Evolutionary conservation across 129 eudicot genomes (phyloP).

Genomic region (Saposhnikovia divaricata): DNA sequence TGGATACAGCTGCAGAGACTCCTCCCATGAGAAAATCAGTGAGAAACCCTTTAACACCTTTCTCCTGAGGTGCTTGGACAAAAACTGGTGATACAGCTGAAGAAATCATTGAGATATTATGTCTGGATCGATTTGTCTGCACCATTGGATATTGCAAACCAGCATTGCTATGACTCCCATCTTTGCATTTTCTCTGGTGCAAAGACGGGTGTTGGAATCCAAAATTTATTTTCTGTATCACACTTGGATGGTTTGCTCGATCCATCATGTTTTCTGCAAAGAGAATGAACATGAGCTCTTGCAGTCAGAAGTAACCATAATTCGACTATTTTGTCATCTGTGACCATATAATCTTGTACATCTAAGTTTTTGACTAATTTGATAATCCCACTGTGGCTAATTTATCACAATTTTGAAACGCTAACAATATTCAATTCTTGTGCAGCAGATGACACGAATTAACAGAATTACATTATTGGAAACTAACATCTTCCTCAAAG

Average conservation of each 20-base stretch:
- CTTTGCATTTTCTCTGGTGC: not conserved
- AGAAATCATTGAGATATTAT: not conserved
- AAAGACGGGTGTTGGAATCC: constrained; percentile 1
- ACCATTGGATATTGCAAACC: not conserved
- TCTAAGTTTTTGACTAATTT: too few relatives aligned
- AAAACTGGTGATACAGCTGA: not conserved
- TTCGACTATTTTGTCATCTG: too few relatives aligned
- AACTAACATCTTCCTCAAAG: too few relatives aligned
- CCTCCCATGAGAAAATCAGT: constrained; percentile 13
- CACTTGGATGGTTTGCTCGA: not conserved
- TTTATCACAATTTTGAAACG: not conserved
- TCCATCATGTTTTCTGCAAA: not conserved
- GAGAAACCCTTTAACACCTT: constrained; percentile 1
- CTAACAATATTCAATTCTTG: not conserved
- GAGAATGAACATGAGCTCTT: not conserved
- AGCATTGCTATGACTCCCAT: not conserved
- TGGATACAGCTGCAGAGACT: constrained; percentile 10
- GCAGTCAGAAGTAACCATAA: too few relatives aligned
- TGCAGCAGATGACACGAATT: not conserved
- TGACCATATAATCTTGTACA: too few relatives aligned
- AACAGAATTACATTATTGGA: too few relatives aligned
- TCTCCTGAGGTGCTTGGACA: constrained; percentile 10
- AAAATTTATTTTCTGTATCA: not conserved
- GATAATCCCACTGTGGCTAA: too few relatives aligned
- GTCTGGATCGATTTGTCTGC: not conserved